Evolutionary conservation across 108 stramenopile species (phyloP), one percentile per base, ranked within the genome.

Genomic region (Epithemia pelagica): DNA sequence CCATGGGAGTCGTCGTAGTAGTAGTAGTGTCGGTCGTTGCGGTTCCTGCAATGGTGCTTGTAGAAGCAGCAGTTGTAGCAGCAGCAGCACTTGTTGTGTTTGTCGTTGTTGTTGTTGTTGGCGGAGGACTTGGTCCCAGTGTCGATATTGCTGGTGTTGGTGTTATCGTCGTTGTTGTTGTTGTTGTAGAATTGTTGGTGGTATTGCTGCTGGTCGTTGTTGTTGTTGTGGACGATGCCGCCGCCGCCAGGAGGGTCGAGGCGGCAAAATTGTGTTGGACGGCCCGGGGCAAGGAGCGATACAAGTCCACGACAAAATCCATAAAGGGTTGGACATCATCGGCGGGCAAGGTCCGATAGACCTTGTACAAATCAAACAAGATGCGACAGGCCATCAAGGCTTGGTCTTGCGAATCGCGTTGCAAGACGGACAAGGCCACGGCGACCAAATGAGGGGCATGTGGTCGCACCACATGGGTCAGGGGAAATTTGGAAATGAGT

Each of bases 331-430:
- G 92, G 18, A 91, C 88, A 32, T 91, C 67, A 53, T 86, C 86
- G 55, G 86, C 87, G 1, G 89, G 80, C 19, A 72, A 65, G 7
- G 83, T 69, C 18, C 89, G 76, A 70, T 87, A 96, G 46, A 78
- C 86, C 71, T 89, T 91, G 78, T 87, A 83, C 52, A 91, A 64
- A 32, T 94, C 92, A 72, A 94, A 93, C 23, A 96, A 87, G 55
- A 94, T 91, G 2, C 83, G 46, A 24, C 83, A 79, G 24, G 87
- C 82, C 31, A 87, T 58, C 55, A 94, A 59, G 7, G 92, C 92
- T 70, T 94, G 92, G 31, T 94, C 92, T 67, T 96, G 91, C 62
- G 84, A 91, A 54, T 96, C 95, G 20, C 67, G 57, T 31, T 75
- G 65, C 27, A 96, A 77, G 19, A 89, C 81, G 52, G 77, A 67